A percentile compares a stretch with the other conserved stretches of the same genome.
Conservation (phyloP, 1,284 basidiomycete genomes). For the Phylloboletellus chloephorus region DNA sequence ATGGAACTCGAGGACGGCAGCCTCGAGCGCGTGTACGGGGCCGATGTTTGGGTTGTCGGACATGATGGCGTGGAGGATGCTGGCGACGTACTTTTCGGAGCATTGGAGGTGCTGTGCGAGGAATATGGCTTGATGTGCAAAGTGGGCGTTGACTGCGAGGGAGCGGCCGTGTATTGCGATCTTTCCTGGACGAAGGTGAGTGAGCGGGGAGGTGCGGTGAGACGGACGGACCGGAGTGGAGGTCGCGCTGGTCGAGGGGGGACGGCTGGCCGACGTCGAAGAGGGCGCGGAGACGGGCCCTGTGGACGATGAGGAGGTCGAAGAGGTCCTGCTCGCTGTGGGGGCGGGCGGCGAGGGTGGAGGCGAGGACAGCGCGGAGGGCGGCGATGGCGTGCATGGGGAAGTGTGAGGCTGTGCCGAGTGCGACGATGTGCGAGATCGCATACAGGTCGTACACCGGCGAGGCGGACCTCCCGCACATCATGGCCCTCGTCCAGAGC, state of each 20-base stretch:
- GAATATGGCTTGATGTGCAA: conserved; percentile 68
- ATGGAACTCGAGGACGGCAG: conserved; percentile 62
- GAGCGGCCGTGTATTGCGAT: conserved; percentile 53
- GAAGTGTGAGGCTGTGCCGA: too few species aligned
- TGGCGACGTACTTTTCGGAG: conserved; percentile 71
- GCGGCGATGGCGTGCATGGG: conserved; percentile 45
- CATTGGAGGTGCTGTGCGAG: conserved; percentile 70
- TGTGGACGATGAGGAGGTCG: conserved; percentile 64
- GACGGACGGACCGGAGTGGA: conserved; percentile 59
- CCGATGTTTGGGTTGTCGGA: conserved; percentile 57
- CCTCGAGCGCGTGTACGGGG: conserved; percentile 54
- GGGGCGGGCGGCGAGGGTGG: conserved; percentile 37
- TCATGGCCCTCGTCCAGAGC: conserved; percentile 84
- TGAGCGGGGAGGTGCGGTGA: neutral
- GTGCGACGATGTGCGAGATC: conserved; percentile 34
- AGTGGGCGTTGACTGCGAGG: conserved; percentile 65
- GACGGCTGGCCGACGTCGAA: conserved; percentile 61
- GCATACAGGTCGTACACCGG: conserved; percentile 68
- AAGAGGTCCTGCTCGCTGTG: conserved; percentile 69
- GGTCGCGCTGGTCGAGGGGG: conserved; percentile 59
- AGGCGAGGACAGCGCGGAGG: conserved; percentile 40
- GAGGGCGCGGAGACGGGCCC: conserved; percentile 52
- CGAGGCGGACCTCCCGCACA: conserved; percentile 72
- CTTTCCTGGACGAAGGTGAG: conserved; percentile 47
- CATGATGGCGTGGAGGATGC: conserved; percentile 62